Base-by-base conservation (phyloP, 805 yeast genomes). In the Spencermartinsiella europaea region DNA sequence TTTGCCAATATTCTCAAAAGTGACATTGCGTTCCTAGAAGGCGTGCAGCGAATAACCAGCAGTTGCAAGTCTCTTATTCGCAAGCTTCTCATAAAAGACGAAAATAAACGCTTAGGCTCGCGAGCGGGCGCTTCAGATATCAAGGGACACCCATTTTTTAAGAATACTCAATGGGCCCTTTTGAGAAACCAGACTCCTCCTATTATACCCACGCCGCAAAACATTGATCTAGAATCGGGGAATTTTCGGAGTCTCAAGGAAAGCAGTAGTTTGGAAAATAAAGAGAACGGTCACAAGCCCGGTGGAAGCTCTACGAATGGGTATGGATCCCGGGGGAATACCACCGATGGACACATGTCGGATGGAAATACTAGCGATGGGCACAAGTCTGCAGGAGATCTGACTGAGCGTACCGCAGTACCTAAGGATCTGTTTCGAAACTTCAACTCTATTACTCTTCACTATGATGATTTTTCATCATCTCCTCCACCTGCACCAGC, bases 111-210 rank as follows among this genome's bases (percentile, higher is more conserved):
- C 47, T 64, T 93, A 38, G 99, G 99, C 0, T 86, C 95, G 8
- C 81, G 85, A 49, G 79, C 88, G 40, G 99, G 99, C 15, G 99
- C 99, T 0, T 83, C 95, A 2, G 99, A 93, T 61, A 79, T 93
- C 43, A 93, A 93, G 61, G 80, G 77, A 47, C 99, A 95, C 64
- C 81, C 87, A 0, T 95, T 90, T 57, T 93, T 93, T 74, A 91
- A 89, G 61, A 84, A 73, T 56, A 81, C 87, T 1, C 95, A 89
- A 63, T 93, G 99, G 99, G 97, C 99, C 0, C 72, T 93, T 49
- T 70, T 93, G 47, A 76, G 99, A 57, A 86, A 93, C 64, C 93
- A 84, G 62, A 83, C 84, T 48, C 98, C 99, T 1, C 99, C 99
- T 14, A 82, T 93, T 81, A 82, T 93, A 15, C 99, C 99, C 0